Base-by-base conservation (phyloP, 2,329 filamentous ascomycete genomes). In the Aspergillus aculeatinus region DNA sequence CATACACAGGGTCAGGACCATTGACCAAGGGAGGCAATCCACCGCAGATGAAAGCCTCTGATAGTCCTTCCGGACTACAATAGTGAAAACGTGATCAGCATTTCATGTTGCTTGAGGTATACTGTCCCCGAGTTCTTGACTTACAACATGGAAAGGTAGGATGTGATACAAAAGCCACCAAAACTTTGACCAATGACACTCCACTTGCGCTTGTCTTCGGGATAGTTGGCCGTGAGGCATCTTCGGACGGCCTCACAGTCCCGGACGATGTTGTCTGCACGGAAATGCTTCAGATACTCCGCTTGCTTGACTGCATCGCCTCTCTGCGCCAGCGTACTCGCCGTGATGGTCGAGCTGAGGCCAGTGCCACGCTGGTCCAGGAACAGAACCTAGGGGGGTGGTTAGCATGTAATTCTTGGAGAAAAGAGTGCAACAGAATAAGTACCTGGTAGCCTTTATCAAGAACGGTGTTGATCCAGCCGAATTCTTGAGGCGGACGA, bases 351-450 rank as follows among this genome's bases (percentile, higher is more conserved):
- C 2, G 87, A 90, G 71, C 91, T 96, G 54, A 96, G 79, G 1
- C 94, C 94, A 3, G 92, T 96, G 12, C 94, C 94, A 54, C 94
- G 87, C 74, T 96, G 93, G 74, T 98, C 94, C n/a, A 98, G 83
- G 64, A 89, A 88, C 2, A 98, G 83, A 50, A 87, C 74, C 78
- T 80, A 61, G 29, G 39, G 5, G 5, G 3, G 7, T 9, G 16
- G 16, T 57, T 47, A 31, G 48, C 25, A 21, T 23, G 44, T 50
- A 23, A 60, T 51, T 50, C 1, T 23, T 9, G 12, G 4, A 3
- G 3, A 33, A 5, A 33, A 23, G 12, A 21, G 9, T 12, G 31
- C 19, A 5, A 42, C 21, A 27, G 29, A 55, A 52, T 9, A 62
- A 70, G 49, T 66, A 92, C 80, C 74, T 96, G 90, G 71, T 96